Evolutionary conservation across 2,329 filamentous ascomycete genomes (phyloP), one percentile per base, ranked within the genome.

Genomic region (Fusarium euwallaceae): DNA sequence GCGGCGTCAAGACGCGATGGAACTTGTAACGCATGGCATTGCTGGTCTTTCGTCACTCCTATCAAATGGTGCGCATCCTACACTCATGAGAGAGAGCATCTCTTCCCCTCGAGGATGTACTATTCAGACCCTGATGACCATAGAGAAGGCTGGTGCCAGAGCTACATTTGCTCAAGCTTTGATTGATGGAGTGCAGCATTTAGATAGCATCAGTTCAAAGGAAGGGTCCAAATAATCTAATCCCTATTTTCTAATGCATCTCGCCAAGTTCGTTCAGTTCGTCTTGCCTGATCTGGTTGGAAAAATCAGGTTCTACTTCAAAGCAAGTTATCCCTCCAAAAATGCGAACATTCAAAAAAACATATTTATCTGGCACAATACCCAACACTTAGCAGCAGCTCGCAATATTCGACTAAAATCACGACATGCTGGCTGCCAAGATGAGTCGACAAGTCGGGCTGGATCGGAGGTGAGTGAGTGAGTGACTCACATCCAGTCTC

Each of bases 321-420:
- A 10, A 34, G 32, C 10, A 34, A 34, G 4, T 12, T 34, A 12
- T 34, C 11, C 32, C 11, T 34, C 32, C 4, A 34, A 34, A 12
- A 34, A 10, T 12, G 32, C 32, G 4, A 12, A 12, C 10, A 34
- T 34, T 34, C 27, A 27, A 27, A 27, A 27, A 27, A 6, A 12
- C 5, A 34, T 6, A 24, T 48, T 43, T 24, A 14, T 16, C 43
- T 14, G 4, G 20, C 4, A 24, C 8, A 10, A 24, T 12, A 9
- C 4, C 22, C 7, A 48, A 27, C 7, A 5, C 5, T 17, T 12
- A 6, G 6, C 22, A 6, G 20, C 17, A 39, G 16, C n/a, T 39
- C 56, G 60, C 39, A 66, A 72, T 72, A 48, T 53, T 41, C 10
- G 59, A 53, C 64, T 29, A 17, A 39, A 36, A 72, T 71, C 71